Percentiles rank a stretch among this genome's conserved stretches.
Conservation (phyloP, 2,329 filamentous ascomycete genomes). For the Tolypocladium cylindrosporum region DNA sequence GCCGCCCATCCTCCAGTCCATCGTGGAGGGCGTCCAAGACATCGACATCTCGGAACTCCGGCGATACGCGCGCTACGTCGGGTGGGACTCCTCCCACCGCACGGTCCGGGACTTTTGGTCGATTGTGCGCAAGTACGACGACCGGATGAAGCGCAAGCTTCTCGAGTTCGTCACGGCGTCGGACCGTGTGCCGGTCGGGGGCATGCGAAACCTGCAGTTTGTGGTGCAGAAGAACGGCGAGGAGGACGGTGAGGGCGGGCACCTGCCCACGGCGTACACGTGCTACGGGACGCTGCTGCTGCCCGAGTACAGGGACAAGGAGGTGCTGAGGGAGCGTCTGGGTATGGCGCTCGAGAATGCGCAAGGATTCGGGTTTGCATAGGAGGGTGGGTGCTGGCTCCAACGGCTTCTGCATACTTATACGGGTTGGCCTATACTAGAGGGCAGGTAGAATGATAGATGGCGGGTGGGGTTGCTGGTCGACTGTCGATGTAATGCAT, state of each 20-base stretch:
- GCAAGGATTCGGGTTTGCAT: slow-evolving; percentile 81
- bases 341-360: slow-evolving; percentile 81
- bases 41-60: slow-evolving; percentile 71
- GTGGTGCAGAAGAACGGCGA: slow-evolving; percentile 69
- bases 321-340: slow-evolving; percentile 64
- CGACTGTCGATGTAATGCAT: neutral
- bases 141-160: slow-evolving; percentile 62
- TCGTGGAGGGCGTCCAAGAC: slow-evolving; percentile 75
- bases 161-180: slow-evolving; percentile 93
- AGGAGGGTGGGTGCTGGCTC: slow-evolving; percentile 1
- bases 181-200: slow-evolving; percentile 81
- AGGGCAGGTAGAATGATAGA: neutral
- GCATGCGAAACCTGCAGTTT: slow-evolving; percentile 73
- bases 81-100: slow-evolving; percentile 60
- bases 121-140: slow-evolving; percentile 58
- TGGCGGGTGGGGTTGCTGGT: neutral
- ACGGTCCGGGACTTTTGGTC: slow-evolving; percentile 77
- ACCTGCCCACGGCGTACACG: slow-evolving; percentile 78
- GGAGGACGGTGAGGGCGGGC: slow-evolving; percentile 40
- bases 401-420: neutral
- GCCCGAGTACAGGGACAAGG: slow-evolving; percentile 67
- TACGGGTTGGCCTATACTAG: neutral
- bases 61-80: slow-evolving; percentile 66
- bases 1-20: slow-evolving; percentile 58
- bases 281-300: slow-evolving; percentile 85